A percentile compares a stretch with the other conserved stretches of the same genome.
These are phyloP conservation scores for Penicillium verhagenii DNA, from an alignment of 495 filamentous ascomycete genomes.

Conservation along the genomic window DNA sequence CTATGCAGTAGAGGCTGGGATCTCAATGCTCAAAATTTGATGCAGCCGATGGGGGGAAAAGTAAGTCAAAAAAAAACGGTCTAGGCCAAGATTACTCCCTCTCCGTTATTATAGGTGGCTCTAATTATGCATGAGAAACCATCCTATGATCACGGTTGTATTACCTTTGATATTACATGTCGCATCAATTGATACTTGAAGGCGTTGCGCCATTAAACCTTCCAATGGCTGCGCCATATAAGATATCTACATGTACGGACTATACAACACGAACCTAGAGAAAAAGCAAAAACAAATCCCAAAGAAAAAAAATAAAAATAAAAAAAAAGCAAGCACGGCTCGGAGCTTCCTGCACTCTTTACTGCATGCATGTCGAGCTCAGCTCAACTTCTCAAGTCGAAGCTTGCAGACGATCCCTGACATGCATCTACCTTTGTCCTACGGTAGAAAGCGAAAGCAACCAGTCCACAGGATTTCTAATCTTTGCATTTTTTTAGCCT, in stretches of 20 bases:
- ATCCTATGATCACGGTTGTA: not conserved
- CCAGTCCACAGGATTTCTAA: no score
- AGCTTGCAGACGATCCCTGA: not conserved
- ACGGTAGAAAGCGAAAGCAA: no score
- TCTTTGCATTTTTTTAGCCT: no score
- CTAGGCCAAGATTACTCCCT: not conserved
- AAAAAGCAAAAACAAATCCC: not conserved
- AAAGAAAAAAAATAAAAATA: not conserved
- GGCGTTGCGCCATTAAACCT: not conserved
- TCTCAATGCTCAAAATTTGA: not conserved
- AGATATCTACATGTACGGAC: not conserved
- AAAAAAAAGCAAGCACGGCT: not conserved
- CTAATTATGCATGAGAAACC: not conserved
- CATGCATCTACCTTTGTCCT: not conserved
- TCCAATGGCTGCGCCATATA: not conserved
- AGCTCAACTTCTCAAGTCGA: not conserved
- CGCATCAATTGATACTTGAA: not conserved
- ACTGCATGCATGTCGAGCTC: constrained; percentile 2
- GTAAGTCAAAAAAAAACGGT: not conserved
- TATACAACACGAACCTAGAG: not conserved
- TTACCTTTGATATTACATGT: not conserved
- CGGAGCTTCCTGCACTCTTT: not conserved
- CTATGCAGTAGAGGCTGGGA: not conserved
- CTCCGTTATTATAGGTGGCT: not conserved
- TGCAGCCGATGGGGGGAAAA: no score